Base-by-base conservation (phyloP, 2,329 filamentous ascomycete genomes). In the Ascochyta koolunga region DNA sequence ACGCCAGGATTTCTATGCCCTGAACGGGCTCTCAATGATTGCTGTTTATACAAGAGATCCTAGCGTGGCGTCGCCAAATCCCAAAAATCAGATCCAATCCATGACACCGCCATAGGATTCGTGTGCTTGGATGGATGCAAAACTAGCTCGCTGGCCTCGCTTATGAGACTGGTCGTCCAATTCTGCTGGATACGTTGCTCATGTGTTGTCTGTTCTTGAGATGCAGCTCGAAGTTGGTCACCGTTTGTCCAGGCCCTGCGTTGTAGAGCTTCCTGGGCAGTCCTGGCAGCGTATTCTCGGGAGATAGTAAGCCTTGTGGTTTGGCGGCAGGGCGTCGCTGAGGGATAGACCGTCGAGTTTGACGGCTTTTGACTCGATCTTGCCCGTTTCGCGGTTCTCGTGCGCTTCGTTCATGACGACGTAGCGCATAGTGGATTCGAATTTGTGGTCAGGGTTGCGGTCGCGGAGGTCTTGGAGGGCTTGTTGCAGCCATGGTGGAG, bases 201-300 rank as follows among this genome's bases (percentile, higher is more conserved):
- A 65, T 66, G 49, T 99, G 95, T 46, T 83, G 80, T 37, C 89
- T 85, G 75, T 96, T 97, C 75, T 88, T 90, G 42, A 98, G 80
- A 77, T 99, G 95, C 1, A 96, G 86, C 76, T 96, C 91, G 60
- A 99, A 99, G 70, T 96, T 96, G 39, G 88, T 88, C 5, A 93
- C 90, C 2, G 91, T 92, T 72, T 84, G 89, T 21, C 89, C 91
- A 0, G 93, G 91, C 0, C 92, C 90, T 0, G 93, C 91, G 0
- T 93, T 96, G 75, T 99, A 99, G 10, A 96, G 80, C 75, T 97
- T 98, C 25, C 91, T 0, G 91, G 91, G 72, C 95, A 98, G 74
- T 99, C 95, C 40, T 89, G 85, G 73, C 95, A 99, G 54, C 91
- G 84, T 60, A 99, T 97, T 44, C 95, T 84, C 8, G 95, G 95